Conservation (phyloP, 441 rosid genomes). For the Bruguiera hainesii region DNA sequence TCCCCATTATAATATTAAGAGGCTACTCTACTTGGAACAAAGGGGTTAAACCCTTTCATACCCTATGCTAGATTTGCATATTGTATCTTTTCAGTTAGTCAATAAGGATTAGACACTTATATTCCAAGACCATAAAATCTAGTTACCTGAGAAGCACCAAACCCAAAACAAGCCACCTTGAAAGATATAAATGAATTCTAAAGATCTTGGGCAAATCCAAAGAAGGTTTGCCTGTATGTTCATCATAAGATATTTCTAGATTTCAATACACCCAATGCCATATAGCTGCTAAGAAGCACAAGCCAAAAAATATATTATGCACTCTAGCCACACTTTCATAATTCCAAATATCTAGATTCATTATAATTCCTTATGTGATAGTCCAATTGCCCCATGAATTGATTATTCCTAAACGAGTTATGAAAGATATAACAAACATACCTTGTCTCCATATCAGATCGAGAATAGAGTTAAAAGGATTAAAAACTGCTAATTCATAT, state of each 20-base stretch:
- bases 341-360: constrained; percentile 17
- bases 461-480: not conserved
- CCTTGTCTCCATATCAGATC: constrained; percentile 8
- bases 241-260: not conserved
- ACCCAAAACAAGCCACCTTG: too few relatives aligned
- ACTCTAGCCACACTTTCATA: constrained; percentile 17
- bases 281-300: not conserved
- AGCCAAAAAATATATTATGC: constrained; percentile 16
- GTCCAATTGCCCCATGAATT: constrained; percentile 18
- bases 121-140: too few relatives aligned
- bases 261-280: constrained; percentile 10
- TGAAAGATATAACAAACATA: constrained; percentile 14
- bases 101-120: too few relatives aligned
- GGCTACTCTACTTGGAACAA: too few relatives aligned
- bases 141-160: too few relatives aligned
- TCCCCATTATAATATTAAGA: too few relatives aligned
- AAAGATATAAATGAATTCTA: too few relatives aligned
- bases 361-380: constrained; percentile 5
- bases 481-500: constrained; percentile 19
- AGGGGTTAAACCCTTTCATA: too few relatives aligned
- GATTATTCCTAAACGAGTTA: constrained; percentile 19
- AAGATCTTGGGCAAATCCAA: constrained; percentile 8
- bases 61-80: too few relatives aligned
- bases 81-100: too few relatives aligned
- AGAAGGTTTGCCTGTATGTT: constrained; percentile 9